Percentiles rank a stretch among this genome's conserved stretches.
Evolutionary conservation across 192 early-diverging fungal genomes (phyloP).

Genomic region (Entophlyctis luteolus): DNA sequence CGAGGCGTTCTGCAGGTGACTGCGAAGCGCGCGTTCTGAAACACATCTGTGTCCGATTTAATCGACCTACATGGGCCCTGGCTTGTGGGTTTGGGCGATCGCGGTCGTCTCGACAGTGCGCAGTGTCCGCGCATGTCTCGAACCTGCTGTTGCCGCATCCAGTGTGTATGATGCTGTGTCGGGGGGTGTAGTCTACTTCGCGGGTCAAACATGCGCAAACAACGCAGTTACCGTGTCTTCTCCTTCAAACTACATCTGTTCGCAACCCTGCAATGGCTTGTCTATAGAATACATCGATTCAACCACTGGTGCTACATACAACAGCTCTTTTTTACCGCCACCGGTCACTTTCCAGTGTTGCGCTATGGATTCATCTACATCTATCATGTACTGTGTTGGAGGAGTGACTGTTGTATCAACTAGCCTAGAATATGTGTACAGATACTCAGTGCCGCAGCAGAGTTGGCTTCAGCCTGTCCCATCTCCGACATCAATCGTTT

Average conservation of each 20-base stretch:
- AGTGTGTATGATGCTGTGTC: conserved; percentile 8
- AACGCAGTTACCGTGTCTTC: neutral
- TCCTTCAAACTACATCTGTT: conserved; percentile 17
- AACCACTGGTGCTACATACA: neutral
- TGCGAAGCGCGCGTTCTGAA: too few relatives aligned
- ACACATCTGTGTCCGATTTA: too few relatives aligned
- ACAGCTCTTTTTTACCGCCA: neutral
- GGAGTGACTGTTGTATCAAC: neutral
- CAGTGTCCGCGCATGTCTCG: neutral
- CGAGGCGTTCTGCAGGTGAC: too few relatives aligned
- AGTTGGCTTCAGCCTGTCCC: neutral
- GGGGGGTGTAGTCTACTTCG: conserved; percentile 10
- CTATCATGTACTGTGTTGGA: conserved; percentile 1
- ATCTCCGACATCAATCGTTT: neutral
- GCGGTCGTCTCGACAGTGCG: too few relatives aligned
- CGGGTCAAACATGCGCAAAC: neutral
- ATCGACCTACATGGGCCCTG: too few relatives aligned
- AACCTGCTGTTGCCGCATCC: conserved; percentile 1
- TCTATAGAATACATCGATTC: neutral
- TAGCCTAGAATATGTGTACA: neutral
- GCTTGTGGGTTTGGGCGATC: too few relatives aligned
- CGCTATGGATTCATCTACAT: neutral
- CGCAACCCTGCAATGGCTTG: conserved; percentile 16
- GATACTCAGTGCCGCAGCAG: neutral
- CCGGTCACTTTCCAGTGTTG: conserved; percentile 18